These are phyloP conservation scores for Harrya chromipes DNA, from an alignment of 768 basidiomycete species.

Conservation along the genomic window DNA sequence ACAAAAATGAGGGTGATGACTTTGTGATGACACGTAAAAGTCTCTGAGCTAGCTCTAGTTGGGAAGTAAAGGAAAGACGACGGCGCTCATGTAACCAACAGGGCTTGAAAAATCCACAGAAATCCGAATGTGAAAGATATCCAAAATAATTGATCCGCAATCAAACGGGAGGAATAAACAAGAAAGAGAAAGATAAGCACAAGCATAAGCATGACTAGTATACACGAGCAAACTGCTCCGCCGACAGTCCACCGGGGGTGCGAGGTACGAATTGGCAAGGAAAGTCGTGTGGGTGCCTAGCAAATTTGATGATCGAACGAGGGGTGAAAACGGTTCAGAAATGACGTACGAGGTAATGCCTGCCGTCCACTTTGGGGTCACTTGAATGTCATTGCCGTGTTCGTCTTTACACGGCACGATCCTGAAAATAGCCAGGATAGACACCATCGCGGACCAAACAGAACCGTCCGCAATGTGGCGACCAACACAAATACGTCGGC, in stretches of 20 bases:
- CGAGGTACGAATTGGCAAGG: constrained; percentile 27
- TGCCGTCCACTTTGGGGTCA: constrained; percentile 21
- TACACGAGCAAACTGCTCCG: constrained; percentile 17
- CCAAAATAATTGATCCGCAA: too few relatives aligned
- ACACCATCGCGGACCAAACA: constrained; percentile 34
- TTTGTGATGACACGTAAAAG: too few relatives aligned
- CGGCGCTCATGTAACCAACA: too few relatives aligned
- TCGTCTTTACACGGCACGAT: constrained; percentile 30
- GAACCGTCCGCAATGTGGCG: constrained; percentile 41
- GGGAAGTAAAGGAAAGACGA: too few relatives aligned
- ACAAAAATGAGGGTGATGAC: too few relatives aligned
- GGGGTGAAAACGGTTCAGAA: background rate
- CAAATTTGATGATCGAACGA: background rate
- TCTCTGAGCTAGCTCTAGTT: too few relatives aligned
- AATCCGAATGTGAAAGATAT: too few relatives aligned
- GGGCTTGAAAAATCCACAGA: too few relatives aligned
- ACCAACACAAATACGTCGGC: constrained; percentile 40
- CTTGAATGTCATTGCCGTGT: constrained; percentile 21
- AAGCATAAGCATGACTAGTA: constrained; percentile 9
- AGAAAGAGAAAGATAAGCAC: too few relatives aligned
- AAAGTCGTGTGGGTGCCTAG: constrained; percentile 25
- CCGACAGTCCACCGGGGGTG: constrained; percentile 9
- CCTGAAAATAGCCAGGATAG: constrained; percentile 34
- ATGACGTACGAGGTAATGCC: constrained; percentile 28
- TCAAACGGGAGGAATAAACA: too few relatives aligned